These are phyloP conservation scores for Aspergillus conjunctus DNA, from an alignment of 495 filamentous ascomycete species.

Conservation along the genomic window DNA sequence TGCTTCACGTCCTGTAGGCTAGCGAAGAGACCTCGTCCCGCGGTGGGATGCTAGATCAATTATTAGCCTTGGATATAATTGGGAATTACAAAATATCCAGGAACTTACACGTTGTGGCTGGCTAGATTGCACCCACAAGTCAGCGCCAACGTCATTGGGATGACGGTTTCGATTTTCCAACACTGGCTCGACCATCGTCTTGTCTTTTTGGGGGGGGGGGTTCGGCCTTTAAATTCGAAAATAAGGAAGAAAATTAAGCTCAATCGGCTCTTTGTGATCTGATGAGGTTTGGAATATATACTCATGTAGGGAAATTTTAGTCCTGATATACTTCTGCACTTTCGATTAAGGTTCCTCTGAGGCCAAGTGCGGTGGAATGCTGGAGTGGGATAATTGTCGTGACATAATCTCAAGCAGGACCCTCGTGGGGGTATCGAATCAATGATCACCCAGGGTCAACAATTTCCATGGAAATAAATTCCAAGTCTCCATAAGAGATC, in stretches of 20 bases:
- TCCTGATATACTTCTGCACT: neutral
- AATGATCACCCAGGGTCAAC: neutral
- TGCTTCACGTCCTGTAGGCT: slow-evolving; percentile 6
- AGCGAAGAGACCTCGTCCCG: slow-evolving; percentile 4
- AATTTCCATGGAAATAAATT: neutral
- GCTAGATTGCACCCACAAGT: slow-evolving; percentile 1
- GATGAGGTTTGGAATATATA: too few species aligned
- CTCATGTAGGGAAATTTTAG: neutral
- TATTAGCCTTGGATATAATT: neutral
- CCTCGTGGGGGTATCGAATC: neutral
- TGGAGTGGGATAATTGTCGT: neutral
- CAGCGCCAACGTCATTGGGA: neutral
- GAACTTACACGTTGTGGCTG: slow-evolving; percentile 2
- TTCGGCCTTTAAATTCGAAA: too few species aligned
- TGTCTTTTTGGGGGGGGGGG: too few species aligned
- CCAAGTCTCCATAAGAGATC: neutral
- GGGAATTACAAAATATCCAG: neutral
- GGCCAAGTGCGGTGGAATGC: neutral
- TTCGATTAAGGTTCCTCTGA: neutral
- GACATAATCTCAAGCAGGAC: slow-evolving; percentile 1
- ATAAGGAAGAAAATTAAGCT: too few species aligned
- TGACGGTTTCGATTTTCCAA: neutral
- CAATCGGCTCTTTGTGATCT: too few species aligned
- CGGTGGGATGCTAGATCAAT: neutral
- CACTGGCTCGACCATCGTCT: neutral